A percentile compares a stretch with the other conserved stretches of the same genome.
These are phyloP conservation scores for Zygosaccharomyces pseudorouxii DNA, from an alignment of 805 yeast genomes.

Conservation along the genomic window DNA sequence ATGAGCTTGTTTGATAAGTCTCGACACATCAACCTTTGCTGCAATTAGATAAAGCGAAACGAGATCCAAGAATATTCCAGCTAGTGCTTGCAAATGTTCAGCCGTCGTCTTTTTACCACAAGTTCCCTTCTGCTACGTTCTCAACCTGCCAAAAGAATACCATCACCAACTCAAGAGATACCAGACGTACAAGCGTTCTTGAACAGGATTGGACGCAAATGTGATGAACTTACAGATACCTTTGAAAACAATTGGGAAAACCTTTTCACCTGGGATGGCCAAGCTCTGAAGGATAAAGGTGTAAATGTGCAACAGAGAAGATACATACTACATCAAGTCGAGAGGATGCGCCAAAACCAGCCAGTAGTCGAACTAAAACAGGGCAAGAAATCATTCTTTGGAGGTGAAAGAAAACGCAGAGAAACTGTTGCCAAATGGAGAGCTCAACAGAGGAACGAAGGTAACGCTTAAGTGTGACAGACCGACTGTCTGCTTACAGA, in stretches of 20 bases:
- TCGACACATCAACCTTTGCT: neutral
- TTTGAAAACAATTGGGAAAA: slow-evolving; percentile 64
- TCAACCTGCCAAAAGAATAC: slow-evolving; percentile 29
- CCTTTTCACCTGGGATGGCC: slow-evolving; percentile 53
- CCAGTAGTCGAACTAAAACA: slow-evolving; percentile 51
- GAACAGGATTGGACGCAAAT: slow-evolving; percentile 70
- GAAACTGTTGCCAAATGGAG: slow-evolving; percentile 58
- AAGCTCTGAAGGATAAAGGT: slow-evolving; percentile 67
- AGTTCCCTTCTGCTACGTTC: slow-evolving; percentile 12
- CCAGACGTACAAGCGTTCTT: slow-evolving; percentile 75
- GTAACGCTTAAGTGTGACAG: slow-evolving; percentile 16
- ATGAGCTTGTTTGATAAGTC: neutral
- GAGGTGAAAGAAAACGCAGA: slow-evolving; percentile 81
- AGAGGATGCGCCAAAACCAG: slow-evolving; percentile 56
- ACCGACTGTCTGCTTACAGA: slow-evolving; percentile 1
- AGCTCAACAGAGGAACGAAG: slow-evolving; percentile 44
- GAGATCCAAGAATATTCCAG: neutral
- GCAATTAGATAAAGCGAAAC: neutral
- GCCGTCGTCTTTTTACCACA: slow-evolving; percentile 14
- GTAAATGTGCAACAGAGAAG: slow-evolving; percentile 67
- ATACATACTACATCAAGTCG: slow-evolving; percentile 68
- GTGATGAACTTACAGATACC: slow-evolving; percentile 64
- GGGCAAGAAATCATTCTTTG: slow-evolving; percentile 70
- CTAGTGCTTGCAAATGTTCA: slow-evolving; percentile 6
- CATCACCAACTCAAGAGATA: slow-evolving; percentile 48